Evolutionary conservation across 805 yeast species (phyloP).

Genomic region (Naumovozyma dairenensis): DNA sequence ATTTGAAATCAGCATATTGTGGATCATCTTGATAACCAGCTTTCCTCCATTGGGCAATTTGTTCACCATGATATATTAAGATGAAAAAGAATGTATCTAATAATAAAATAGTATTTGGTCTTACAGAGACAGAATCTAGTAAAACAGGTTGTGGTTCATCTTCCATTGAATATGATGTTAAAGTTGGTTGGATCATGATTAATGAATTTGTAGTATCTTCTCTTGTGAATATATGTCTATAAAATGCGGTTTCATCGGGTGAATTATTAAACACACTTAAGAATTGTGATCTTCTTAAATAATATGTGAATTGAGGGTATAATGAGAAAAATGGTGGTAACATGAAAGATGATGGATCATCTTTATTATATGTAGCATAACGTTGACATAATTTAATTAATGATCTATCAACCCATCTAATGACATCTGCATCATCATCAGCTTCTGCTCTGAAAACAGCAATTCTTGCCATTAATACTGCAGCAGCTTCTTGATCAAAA

Average conservation of each 20-base stretch:
- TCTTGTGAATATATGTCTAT: slow-evolving; percentile 81
- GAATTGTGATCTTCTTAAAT: slow-evolving; percentile 92
- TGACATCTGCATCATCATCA: slow-evolving; percentile 86
- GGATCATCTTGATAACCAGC: slow-evolving; percentile 88
- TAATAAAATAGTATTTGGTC: slow-evolving; percentile 76
- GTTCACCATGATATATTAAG: slow-evolving; percentile 88
- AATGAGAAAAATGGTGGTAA: slow-evolving; percentile 74
- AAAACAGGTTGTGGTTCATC: slow-evolving; percentile 86
- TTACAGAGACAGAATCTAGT: slow-evolving; percentile 85
- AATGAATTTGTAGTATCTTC: slow-evolving; percentile 90
- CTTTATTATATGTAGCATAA: slow-evolving; percentile 88
- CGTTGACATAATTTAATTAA: slow-evolving; percentile 82
- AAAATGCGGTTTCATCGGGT: slow-evolving; percentile 97
- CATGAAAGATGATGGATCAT: slow-evolving; percentile 72
- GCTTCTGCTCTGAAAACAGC: slow-evolving; percentile 75
- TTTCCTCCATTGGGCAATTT: slow-evolving; percentile 93
- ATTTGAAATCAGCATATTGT: slow-evolving; percentile 81
- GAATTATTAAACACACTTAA: slow-evolving; percentile 94
- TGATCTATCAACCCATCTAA: slow-evolving; percentile 91
- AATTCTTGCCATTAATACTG: slow-evolving; percentile 83
- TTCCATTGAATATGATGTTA: slow-evolving; percentile 75
- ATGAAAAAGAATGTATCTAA: slow-evolving; percentile 96
- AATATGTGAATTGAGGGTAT: slow-evolving; percentile 93
- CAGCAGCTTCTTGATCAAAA: slow-evolving; percentile 98
- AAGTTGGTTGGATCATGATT: slow-evolving; percentile 96